Percentiles rank a stretch among this genome's conserved stretches.
Evolutionary conservation across 495 filamentous ascomycete genomes (phyloP).

Genomic region (Aspergillus biplanus): DNA sequence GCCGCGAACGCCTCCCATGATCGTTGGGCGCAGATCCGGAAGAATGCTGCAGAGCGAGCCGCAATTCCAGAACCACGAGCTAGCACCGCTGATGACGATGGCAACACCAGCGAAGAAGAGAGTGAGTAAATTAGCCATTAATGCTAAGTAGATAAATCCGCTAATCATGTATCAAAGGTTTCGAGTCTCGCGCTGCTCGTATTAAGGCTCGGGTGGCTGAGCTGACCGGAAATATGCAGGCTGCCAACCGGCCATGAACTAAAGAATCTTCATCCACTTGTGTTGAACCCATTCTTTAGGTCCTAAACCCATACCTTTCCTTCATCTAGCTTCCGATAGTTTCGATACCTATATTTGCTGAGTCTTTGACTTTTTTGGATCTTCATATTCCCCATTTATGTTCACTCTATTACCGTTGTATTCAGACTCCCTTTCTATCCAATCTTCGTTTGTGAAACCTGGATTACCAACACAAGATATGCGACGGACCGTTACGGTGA

Average conservation of each 20-base stretch:
- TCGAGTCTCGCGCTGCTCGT: slow-evolving; percentile 92
- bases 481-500: slow-evolving; percentile 5
- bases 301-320: not conserved
- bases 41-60: slow-evolving; percentile 85
- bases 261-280: not conserved
- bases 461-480: not conserved
- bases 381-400: slow-evolving; percentile 17
- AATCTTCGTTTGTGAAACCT: not conserved
- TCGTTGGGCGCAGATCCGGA: slow-evolving; percentile 93
- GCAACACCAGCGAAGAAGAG: slow-evolving; percentile 92
- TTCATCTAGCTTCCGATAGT: slow-evolving; percentile 6
- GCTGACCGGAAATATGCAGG: slow-evolving; percentile 82
- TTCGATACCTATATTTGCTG: slow-evolving; percentile 13
- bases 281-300: not conserved
- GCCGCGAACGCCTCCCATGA: slow-evolving; percentile 53
- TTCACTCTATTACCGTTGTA: slow-evolving; percentile 7
- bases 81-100: slow-evolving; percentile 71
- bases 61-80: slow-evolving; percentile 56
- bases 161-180: slow-evolving; percentile 59
- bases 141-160: not conserved
- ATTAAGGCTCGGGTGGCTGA: slow-evolving; percentile 98
- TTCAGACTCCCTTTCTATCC: slow-evolving; percentile 2
- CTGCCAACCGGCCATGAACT: slow-evolving; percentile 25
- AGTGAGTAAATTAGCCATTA: slow-evolving; percentile 61
- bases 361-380: slow-evolving; percentile 15